phyloP scores from a whole-genome alignment of 1,139 yeast species.

The Pneumocystis carinii region DNA sequence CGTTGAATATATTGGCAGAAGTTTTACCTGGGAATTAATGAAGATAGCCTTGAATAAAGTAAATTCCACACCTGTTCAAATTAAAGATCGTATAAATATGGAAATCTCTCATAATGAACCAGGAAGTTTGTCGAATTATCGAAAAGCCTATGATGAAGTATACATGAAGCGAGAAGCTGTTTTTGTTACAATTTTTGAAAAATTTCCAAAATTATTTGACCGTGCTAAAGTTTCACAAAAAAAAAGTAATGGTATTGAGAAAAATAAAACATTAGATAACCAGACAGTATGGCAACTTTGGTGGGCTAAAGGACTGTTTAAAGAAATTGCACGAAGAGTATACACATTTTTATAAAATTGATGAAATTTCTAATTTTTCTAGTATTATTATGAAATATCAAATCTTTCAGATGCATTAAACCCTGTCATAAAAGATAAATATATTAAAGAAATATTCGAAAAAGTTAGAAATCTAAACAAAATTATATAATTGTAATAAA shows the following conservation, averaged over 20 bases:
- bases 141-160: slow-evolving; percentile 2
- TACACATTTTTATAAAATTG: neutral
- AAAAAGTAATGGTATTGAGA: neutral
- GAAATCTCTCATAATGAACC: slow-evolving; percentile 3
- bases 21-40: slow-evolving; percentile 16
- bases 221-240: neutral
- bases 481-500: neutral
- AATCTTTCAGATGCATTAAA: neutral
- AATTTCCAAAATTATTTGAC: slow-evolving; percentile 1
- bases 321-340: neutral
- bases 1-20: slow-evolving; percentile 10
- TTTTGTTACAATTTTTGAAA: slow-evolving; percentile 1
- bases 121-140: neutral
- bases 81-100: slow-evolving; percentile 9
- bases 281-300: neutral
- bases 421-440: neutral
- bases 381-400: neutral
- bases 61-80: slow-evolving; percentile 9
- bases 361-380: neutral
- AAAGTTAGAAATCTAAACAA: neutral
- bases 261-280: neutral
- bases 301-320: neutral
- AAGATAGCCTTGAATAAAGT: slow-evolving; percentile 14
- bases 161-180: slow-evolving; percentile 5
- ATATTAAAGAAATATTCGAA: neutral